A percentile compares a stretch with the other conserved stretches of the same genome.
These are phyloP conservation scores for Chytridium lagenaria DNA, from an alignment of 371 early-diverging fungal genomes.

Conservation along the genomic window DNA sequence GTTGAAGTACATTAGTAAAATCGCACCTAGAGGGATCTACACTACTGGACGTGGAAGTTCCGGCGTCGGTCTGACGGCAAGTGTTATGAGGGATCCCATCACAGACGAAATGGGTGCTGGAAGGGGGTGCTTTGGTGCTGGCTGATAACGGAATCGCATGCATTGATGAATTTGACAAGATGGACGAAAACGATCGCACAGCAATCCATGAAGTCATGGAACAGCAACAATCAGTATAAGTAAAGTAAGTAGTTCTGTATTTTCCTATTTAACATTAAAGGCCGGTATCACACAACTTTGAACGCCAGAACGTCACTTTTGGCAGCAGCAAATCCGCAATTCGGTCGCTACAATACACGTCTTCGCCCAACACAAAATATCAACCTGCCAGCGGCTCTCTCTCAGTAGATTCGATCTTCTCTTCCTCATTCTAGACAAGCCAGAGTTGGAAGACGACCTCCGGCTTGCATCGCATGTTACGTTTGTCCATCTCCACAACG, in stretches of 20 bases:
- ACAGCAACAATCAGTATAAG: conserved; percentile 97
- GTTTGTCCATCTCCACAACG: conserved; percentile 86
- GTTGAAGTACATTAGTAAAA: conserved; percentile 94
- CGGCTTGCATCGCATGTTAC: conserved; percentile 89
- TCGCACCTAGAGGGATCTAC: conserved; percentile 95
- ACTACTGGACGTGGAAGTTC: conserved; percentile 99
- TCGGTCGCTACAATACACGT: conserved; percentile 44
- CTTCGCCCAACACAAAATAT: conserved; percentile 76
- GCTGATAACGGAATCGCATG: conserved; percentile 98
- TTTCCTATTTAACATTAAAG: conserved; percentile 55
- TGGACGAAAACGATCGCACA: conserved; percentile 93
- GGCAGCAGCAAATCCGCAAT: conserved; percentile 98
- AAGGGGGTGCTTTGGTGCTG: conserved; percentile 99
- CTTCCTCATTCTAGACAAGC: conserved; percentile 75
- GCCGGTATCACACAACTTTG: conserved; percentile 98
- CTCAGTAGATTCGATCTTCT: conserved; percentile 97
- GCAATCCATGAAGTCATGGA: conserved; percentile 99
- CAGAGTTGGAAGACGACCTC: conserved; percentile 36
- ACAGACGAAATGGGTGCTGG: conserved; percentile 98
- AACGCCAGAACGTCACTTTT: conserved; percentile 99
- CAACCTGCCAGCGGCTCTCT: conserved; percentile 94
- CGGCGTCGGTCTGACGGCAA: conserved; percentile 99
- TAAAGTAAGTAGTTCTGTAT: conserved; percentile 73
- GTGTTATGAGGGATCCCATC: conserved; percentile 94
- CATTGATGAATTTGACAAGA: no score